Evolutionary conservation across 108 stramenopile species (phyloP).

Genomic region (Cyclotella choctawhatcheeana): DNA sequence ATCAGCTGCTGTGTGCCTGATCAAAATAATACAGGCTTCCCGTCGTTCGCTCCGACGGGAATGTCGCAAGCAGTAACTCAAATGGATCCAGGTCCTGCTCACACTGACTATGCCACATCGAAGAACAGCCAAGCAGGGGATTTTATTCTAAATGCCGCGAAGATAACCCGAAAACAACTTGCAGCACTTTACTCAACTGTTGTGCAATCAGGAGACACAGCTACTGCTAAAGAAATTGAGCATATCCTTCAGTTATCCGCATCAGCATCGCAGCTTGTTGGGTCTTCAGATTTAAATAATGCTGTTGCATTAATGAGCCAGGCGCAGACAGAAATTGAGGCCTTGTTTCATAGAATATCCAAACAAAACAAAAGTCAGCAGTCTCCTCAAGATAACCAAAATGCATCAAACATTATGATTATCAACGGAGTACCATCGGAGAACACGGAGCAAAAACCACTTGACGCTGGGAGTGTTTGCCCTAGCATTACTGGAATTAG

Average conservation of each 20-base stretch:
- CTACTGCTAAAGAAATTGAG: slow-evolving; percentile 19
- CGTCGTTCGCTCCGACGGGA: background rate
- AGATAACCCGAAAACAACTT: slow-evolving; percentile 16
- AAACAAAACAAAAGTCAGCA: background rate
- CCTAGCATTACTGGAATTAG: slow-evolving; percentile 4
- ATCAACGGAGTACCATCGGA: background rate
- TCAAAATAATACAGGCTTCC: background rate
- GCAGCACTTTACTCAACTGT: slow-evolving; percentile 15
- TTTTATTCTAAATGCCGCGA: slow-evolving; percentile 13
- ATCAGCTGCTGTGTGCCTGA: background rate
- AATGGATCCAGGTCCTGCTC: no score
- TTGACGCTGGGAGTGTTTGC: slow-evolving; percentile 7
- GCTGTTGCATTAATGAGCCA: slow-evolving; percentile 16
- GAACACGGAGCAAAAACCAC: background rate
- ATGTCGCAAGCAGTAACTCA: no score
- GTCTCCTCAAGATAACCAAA: background rate
- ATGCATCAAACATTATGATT: background rate
- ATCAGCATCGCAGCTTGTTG: slow-evolving; percentile 20
- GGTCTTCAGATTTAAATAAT: slow-evolving; percentile 16
- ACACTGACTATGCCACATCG: background rate
- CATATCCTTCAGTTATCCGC: slow-evolving; percentile 24
- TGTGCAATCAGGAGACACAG: slow-evolving; percentile 4
- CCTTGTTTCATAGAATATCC: background rate
- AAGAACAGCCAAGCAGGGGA: no score
- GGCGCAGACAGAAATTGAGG: slow-evolving; percentile 25